Evolutionary conservation across 2,329 filamentous ascomycete species (phyloP), one percentile per base, ranked within the genome.

Genomic region (Fusarium caatingaense): DNA sequence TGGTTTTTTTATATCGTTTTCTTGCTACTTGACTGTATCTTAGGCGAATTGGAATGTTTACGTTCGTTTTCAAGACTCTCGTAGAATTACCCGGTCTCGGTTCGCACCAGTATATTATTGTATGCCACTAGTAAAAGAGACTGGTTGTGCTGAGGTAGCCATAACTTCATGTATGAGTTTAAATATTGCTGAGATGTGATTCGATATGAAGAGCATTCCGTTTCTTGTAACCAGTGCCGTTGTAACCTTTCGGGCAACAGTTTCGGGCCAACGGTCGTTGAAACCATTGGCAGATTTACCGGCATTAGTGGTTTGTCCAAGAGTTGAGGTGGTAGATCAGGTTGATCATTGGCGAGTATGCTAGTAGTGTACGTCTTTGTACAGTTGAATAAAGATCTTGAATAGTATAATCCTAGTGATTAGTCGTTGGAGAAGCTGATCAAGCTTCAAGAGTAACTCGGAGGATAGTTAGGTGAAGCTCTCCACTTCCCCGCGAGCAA

Each of bases 31-130:
- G 68, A 42, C 49, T 53, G 44, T 45, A 49, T 59, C 56, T 65
- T 58, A 47, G 68, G 68, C 68, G 64, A 71, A 71, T 65, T 58
- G 68, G 68, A 66, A 69, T 56, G 44, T 41, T 56, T 37, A 49
- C 21, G 21, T 48, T 64, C 57, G 30, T 23, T 64, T 21, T n/a
- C 25, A 20, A 40, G 56, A 23, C 37, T 27, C 18, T 27, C 41
- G 23, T 27, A 15, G 18, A 25, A n/a, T 25, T 9, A 23, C 13
- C 15, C 23, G 21, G 20, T 50, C 21, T 40, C n/a, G 13, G 8
- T n/a, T 40, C 23, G 30, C 10, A 12, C 18, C 9, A 32, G 15
- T 25, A 27, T 13, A 28, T 15, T 18, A 16, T 48, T 47, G 23
- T 53, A 37, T 40, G 32, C 48, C 13, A 40, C 18, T 5, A 13